phyloP scores from a whole-genome alignment of 495 filamentous ascomycete species.

The Podospora fimiseda region DNA sequence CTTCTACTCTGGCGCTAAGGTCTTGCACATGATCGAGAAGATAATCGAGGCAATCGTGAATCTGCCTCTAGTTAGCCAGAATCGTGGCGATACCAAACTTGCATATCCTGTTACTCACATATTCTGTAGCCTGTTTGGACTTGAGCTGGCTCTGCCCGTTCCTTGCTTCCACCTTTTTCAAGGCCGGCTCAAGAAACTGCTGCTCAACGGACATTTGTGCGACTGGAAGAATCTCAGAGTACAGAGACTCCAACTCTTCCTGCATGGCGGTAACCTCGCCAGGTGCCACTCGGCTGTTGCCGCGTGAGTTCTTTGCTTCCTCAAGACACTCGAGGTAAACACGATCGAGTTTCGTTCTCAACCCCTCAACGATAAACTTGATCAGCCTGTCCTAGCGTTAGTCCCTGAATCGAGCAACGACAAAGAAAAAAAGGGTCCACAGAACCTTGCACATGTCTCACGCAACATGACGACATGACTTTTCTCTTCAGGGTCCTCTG shows the following conservation, averaged over 20 bases:
- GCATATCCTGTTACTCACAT: conserved; percentile 34
- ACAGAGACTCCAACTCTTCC: conserved; percentile 56
- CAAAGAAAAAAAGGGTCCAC: neutral
- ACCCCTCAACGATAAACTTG: conserved; percentile 42
- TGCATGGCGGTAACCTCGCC: conserved; percentile 40
- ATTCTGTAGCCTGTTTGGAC: conserved; percentile 33
- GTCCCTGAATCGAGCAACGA: conserved; percentile 2
- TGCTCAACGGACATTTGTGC: conserved; percentile 58
- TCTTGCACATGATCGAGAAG: conserved; percentile 28
- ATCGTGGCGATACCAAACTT: too few relatives aligned
- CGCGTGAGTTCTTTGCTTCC: conserved; percentile 15
- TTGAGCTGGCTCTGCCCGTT: conserved; percentile 30
- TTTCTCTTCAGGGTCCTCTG: conserved; percentile 32
- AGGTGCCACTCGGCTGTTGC: conserved; percentile 13
- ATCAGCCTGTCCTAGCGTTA: conserved; percentile 30
- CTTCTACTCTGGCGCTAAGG: conserved; percentile 20
- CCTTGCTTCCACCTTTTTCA: conserved; percentile 34
- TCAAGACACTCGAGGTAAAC: conserved; percentile 39
- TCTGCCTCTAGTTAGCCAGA: conserved; percentile 21
- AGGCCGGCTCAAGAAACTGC: conserved; percentile 52
- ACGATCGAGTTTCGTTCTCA: conserved; percentile 41
- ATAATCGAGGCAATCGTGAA: conserved; percentile 33
- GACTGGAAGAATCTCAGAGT: conserved; percentile 56
- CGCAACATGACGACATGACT: conserved; percentile 30
- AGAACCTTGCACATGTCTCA: conserved; percentile 36